Base-by-base conservation (phyloP, 345 rosid genomes). In the Hypericum androsaemum region DNA sequence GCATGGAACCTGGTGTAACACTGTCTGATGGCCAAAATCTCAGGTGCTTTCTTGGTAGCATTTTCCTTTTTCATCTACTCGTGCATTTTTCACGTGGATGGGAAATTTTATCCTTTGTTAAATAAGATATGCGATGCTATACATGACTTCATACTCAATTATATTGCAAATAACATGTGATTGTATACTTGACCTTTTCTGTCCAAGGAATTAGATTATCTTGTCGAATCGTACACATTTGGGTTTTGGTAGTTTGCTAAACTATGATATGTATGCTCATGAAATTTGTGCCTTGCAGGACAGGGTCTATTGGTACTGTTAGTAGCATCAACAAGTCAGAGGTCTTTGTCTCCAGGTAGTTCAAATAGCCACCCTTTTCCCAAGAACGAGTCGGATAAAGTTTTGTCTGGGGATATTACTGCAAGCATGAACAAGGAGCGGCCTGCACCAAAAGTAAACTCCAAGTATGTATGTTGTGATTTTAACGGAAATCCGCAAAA, bases 361-460 rank as follows among this genome's bases (percentile, higher is more conserved):
- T 57, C 76, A 59, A 72, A 52, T 60, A 43, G 32, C 52, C 67
- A 75, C 10, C 46, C 50, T 42, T 37, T 65, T 55, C 47, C 62
- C 50, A 78, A 60, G 66, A 68, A 53, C 60, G 80, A 72, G 42
- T 12, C 53, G 44, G 78, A 75, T 37, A 78, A 72, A 66, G 62
- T 56, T 60, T 60, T 78, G 52, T 38, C 74, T 54, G 70, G 78
- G 53, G 80, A 75, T 51, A 46, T 42, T 41, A 48, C 62, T 32
- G 60, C 69, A 50, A 68, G 74, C 16, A 38, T 72, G 58, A 71
- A 45, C 43, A 77, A 77, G 71, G 79, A 77, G 60, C 67, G 68
- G 9, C 52, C 66, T 51, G 6, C 69, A 10, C 54, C 73, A 13
- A 78, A 66, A 68, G 74, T 55, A 54, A 70, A 65, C 46, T 63